Conservation (phyloP, 768 basidiomycete species). For the Lepiota venenata region DNA sequence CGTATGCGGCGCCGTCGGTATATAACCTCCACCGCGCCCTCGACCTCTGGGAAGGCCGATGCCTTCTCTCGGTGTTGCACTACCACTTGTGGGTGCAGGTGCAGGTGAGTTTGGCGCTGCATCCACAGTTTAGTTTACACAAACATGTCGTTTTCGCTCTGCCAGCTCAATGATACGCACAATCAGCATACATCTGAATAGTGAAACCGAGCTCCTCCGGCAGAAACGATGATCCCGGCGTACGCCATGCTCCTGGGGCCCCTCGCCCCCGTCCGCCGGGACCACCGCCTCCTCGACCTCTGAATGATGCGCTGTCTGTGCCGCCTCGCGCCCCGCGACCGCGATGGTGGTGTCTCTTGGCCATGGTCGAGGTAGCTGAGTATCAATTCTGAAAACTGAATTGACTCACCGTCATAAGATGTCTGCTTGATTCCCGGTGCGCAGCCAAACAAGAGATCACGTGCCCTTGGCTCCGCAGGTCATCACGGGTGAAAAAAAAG, state of each 20-base stretch:
- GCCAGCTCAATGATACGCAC: slow-evolving; percentile 14
- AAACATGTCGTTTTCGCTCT: too few species aligned
- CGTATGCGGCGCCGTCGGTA: background rate
- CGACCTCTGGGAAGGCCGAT: slow-evolving; percentile 1
- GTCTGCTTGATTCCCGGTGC: too few species aligned
- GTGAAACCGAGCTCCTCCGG: slow-evolving; percentile 23
- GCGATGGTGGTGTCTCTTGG: too few species aligned
- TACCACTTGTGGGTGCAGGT: background rate
- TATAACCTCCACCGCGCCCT: slow-evolving; percentile 6
- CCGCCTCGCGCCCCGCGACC: too few species aligned
- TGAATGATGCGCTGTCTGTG: too few species aligned
- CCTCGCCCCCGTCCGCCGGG: slow-evolving; percentile 7
- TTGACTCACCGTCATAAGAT: too few species aligned
- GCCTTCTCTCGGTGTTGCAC: background rate
- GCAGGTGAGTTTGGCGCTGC: slow-evolving; percentile 1
- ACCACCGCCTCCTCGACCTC: slow-evolving; percentile 10
- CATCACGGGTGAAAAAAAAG: too few species aligned
- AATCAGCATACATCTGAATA: slow-evolving; percentile 21
- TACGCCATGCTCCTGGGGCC: slow-evolving; percentile 11
- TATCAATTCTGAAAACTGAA: too few species aligned
- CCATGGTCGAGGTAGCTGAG: too few species aligned
- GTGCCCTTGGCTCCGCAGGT: too few species aligned
- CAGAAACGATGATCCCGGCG: slow-evolving; percentile 16
- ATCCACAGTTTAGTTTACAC: background rate
- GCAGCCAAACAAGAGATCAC: too few species aligned